phyloP scores from a whole-genome alignment of 129 eudicot species.

The Scalesia atractyloides region DNA sequence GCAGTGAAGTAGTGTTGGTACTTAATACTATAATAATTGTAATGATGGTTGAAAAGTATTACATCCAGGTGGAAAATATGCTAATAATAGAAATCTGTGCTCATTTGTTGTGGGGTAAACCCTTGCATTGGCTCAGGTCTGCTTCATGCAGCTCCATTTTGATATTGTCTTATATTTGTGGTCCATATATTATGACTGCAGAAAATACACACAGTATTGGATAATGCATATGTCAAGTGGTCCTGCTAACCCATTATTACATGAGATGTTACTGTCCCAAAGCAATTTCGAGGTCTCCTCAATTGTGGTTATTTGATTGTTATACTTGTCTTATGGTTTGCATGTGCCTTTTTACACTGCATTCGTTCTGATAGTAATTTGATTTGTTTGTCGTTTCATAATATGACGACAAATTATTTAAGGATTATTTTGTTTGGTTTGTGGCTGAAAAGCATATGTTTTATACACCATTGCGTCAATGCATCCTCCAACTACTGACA shows the following conservation, averaged over 20 bases:
- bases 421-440: background rate
- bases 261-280: conserved; percentile 23
- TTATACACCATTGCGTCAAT: background rate
- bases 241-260: conserved; percentile 20
- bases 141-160: conserved; percentile 16
- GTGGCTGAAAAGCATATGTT: background rate
- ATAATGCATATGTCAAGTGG: conserved; percentile 26
- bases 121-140: conserved; percentile 15
- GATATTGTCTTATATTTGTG: conserved; percentile 30
- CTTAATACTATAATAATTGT: conserved; percentile 3
- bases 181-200: conserved; percentile 34
- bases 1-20: conserved; percentile 20
- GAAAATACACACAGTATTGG: conserved; percentile 7
- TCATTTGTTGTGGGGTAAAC: conserved; percentile 30
- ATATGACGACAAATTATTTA: conserved; percentile 17
- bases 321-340: conserved; percentile 18
- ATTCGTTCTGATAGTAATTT: background rate
- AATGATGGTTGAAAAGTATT: conserved; percentile 14
- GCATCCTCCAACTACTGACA: background rate
- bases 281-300: background rate
- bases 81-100: conserved; percentile 28
- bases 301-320: background rate
- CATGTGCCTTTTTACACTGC: conserved; percentile 11
- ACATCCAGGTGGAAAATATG: conserved; percentile 4
- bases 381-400: background rate